Conservation (phyloP, 805 yeast species). For the Starmerella bacillaris region DNA sequence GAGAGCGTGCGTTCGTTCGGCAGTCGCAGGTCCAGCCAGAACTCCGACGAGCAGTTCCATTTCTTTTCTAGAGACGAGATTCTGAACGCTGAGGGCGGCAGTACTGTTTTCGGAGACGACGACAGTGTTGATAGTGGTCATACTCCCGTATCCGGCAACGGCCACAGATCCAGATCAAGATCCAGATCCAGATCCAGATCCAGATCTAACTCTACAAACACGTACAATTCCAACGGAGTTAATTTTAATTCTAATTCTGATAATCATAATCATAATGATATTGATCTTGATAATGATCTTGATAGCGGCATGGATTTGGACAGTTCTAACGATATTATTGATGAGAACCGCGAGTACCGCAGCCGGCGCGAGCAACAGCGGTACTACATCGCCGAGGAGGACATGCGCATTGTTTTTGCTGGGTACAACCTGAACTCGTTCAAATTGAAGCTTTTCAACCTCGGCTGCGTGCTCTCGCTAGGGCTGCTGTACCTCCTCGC, state of each 20-base stretch:
- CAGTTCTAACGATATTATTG: neutral
- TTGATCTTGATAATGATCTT: too few species aligned
- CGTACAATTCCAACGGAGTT: neutral
- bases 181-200: too few species aligned
- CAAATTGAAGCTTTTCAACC: constrained; percentile 33
- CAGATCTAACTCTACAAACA: neutral
- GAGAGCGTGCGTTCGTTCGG: neutral
- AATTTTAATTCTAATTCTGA: neutral
- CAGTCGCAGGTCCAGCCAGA: constrained; percentile 2
- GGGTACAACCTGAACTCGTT: constrained; percentile 48
- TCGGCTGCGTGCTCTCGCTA: constrained; percentile 37
- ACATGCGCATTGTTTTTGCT: constrained; percentile 82
- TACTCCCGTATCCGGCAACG: too few species aligned
- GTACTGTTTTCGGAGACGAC: constrained; percentile 42
- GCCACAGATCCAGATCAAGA: too few species aligned
- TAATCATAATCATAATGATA: neutral
- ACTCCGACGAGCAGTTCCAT: constrained; percentile 29
- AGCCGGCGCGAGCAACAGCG: constrained; percentile 36
- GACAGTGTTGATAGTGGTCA: constrained; percentile 23
- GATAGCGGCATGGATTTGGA: too few species aligned
- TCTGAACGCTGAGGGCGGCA: constrained; percentile 64
- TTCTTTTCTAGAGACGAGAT: constrained; percentile 74
- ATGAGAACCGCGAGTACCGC: constrained; percentile 11
- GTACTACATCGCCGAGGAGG: constrained; percentile 88
- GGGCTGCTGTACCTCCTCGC: constrained; percentile 60